These are phyloP conservation scores for Saccharomyces hybrid DNA, from an alignment of 1,139 yeast genomes.

Conservation along the genomic window DNA sequence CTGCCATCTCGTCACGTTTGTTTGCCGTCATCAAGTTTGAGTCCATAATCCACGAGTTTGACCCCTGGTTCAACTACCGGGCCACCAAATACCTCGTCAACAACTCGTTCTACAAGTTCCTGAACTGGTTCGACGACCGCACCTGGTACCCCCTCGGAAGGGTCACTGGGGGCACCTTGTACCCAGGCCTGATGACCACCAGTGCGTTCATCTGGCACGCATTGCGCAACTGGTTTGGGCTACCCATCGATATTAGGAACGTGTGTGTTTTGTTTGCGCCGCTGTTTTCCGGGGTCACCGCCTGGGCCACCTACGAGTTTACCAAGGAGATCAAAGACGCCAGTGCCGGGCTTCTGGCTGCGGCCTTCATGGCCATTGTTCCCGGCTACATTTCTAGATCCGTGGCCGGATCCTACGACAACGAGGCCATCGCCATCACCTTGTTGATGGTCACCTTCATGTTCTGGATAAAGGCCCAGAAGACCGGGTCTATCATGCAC, in stretches of 20 bases:
- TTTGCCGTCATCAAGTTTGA: conserved; percentile 81
- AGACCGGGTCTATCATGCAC: conserved; percentile 80
- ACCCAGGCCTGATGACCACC: conserved; percentile 98
- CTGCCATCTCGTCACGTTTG: conserved; percentile 84
- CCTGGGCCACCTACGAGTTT: conserved; percentile 82
- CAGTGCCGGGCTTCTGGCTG: conserved; percentile 85
- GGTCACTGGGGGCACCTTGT: conserved; percentile 97
- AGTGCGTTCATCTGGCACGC: conserved; percentile 81
- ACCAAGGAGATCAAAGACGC: conserved; percentile 87
- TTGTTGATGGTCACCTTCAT: conserved; percentile 90
- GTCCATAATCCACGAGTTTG: conserved; percentile 95
- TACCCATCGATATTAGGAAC: conserved; percentile 91
- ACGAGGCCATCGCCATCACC: conserved; percentile 97
- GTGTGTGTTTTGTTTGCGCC: conserved; percentile 96
- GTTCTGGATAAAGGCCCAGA: conserved; percentile 91
- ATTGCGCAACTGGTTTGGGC: conserved; percentile 48
- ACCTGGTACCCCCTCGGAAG: conserved; percentile 99
- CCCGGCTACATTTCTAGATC: conserved; percentile 98
- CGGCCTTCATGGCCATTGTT: conserved; percentile 92
- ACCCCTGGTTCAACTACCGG: conserved; percentile 97
- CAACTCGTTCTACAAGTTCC: conserved; percentile 79
- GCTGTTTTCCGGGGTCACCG: conserved; percentile 89
- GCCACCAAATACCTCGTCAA: conserved; percentile 86
- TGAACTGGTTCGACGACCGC: conserved; percentile 97
- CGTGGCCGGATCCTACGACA: conserved; percentile 97